Evolutionary conservation across 164 flowering plant genomes (phyloP).

Genomic region (Sedum album): DNA sequence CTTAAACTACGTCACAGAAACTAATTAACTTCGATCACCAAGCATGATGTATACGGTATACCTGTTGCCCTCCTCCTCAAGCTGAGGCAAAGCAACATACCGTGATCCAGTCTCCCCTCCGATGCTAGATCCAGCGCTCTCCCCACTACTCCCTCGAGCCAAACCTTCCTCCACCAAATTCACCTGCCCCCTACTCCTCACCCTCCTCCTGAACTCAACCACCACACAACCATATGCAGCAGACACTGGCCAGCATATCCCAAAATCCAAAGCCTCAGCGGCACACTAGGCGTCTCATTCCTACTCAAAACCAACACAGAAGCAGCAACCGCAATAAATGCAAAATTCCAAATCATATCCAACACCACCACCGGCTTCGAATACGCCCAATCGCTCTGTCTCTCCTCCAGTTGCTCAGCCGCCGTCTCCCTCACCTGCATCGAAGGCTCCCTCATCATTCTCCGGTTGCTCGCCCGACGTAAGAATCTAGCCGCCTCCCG

Average conservation of each 20-base stretch:
- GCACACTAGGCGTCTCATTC: conserved; percentile 32
- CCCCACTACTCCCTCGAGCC: neutral
- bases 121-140: neutral
- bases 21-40: neutral
- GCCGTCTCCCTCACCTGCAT: conserved; percentile 51
- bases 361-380: conserved; percentile 46
- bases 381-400: conserved; percentile 60
- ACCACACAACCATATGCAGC: conserved; percentile 12
- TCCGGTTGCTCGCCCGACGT: conserved; percentile 38
- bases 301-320: conserved; percentile 26
- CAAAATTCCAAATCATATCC: conserved; percentile 48
- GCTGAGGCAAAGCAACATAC: conserved; percentile 2
- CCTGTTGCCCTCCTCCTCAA: conserved; percentile 3
- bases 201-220: conserved; percentile 12
- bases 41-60: too few relatives aligned
- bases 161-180: conserved; percentile 4
- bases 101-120: neutral
- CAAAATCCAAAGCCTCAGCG: conserved; percentile 18
- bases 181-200: conserved; percentile 1
- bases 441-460: conserved; percentile 45
- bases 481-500: conserved; percentile 48
- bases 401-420: conserved; percentile 57
- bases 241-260: conserved; percentile 11
- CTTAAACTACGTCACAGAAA: too few relatives aligned
- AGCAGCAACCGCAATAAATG: conserved; percentile 27